Percentiles rank a stretch among this genome's conserved stretches.
These are phyloP conservation scores for Saussurea involucrata DNA, from an alignment of 129 eudicot genomes.

Conservation along the genomic window DNA sequence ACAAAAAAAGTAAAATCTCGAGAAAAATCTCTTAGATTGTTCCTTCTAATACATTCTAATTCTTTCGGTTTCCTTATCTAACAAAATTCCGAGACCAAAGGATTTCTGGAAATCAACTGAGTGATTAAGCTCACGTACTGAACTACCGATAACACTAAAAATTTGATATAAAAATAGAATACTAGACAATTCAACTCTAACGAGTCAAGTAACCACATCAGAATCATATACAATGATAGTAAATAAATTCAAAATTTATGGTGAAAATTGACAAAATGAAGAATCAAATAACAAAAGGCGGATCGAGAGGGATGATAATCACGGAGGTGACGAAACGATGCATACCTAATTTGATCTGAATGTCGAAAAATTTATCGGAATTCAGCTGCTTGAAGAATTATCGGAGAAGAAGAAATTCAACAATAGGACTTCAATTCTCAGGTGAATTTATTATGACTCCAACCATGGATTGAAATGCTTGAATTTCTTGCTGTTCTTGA, in stretches of 20 bases:
- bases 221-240: background rate
- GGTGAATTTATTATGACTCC: background rate
- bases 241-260: conserved; percentile 8
- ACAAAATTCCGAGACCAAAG: conserved; percentile 4
- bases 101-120: background rate
- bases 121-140: background rate
- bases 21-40: background rate
- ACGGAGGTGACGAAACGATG: background rate
- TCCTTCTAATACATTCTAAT: background rate
- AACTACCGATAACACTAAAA: background rate
- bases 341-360: conserved; percentile 28
- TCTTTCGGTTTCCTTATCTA: background rate
- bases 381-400: conserved; percentile 3
- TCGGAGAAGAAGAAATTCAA: background rate
- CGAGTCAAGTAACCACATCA: background rate
- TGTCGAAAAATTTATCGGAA: background rate
- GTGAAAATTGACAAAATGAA: conserved; percentile 13
- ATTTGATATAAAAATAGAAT: background rate
- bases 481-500: conserved; percentile 11
- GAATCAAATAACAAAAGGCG: background rate
- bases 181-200: conserved; percentile 1
- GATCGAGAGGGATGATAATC: conserved; percentile 11
- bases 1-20: background rate
- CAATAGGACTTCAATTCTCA: background rate
- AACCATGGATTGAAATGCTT: background rate